Evolutionary conservation across 495 filamentous ascomycete species (phyloP).

Genomic region (Parathielavia hyrcaniae): DNA sequence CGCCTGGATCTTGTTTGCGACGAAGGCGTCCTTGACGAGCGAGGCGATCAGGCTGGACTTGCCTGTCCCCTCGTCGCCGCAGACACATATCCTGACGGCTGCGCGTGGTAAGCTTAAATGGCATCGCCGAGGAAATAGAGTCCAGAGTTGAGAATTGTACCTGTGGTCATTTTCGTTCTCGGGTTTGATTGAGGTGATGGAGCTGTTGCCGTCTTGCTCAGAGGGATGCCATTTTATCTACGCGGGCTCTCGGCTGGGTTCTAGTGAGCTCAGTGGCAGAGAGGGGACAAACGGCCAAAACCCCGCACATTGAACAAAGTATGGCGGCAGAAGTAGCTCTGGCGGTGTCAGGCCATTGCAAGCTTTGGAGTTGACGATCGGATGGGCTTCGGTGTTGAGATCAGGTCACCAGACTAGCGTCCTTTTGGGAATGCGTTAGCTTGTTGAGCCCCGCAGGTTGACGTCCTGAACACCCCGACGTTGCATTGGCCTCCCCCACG

Average conservation of each 20-base stretch:
- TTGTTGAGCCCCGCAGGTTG: conserved; percentile 6
- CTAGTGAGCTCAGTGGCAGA: not conserved
- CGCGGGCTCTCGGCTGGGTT: not conserved
- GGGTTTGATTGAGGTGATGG: not conserved
- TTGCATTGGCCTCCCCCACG: conserved; percentile 6
- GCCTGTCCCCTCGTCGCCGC: conserved; percentile 80
- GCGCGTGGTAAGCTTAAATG: conserved; percentile 12
- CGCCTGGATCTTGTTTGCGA: conserved; percentile 86
- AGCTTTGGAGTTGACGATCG: not conserved
- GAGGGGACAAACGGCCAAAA: not conserved
- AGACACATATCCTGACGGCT: conserved; percentile 87
- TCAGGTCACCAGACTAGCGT: not conserved
- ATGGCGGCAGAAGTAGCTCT: not conserved
- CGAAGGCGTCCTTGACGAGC: conserved; percentile 90
- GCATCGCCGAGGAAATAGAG: not conserved
- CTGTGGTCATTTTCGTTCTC: conserved; percentile 9
- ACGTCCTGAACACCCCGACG: not conserved
- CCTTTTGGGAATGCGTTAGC: conserved; percentile 1
- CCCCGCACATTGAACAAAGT: not conserved
- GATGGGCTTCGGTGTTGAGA: not conserved
- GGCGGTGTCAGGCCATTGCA: conserved; percentile 9
- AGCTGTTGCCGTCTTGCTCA: not conserved
- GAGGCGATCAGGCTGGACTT: conserved; percentile 68
- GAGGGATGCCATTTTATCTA: not conserved
- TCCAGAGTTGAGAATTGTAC: not conserved